phyloP scores from a whole-genome alignment of 352 stramenopile species.

The Globisporangium cederbergense region DNA sequence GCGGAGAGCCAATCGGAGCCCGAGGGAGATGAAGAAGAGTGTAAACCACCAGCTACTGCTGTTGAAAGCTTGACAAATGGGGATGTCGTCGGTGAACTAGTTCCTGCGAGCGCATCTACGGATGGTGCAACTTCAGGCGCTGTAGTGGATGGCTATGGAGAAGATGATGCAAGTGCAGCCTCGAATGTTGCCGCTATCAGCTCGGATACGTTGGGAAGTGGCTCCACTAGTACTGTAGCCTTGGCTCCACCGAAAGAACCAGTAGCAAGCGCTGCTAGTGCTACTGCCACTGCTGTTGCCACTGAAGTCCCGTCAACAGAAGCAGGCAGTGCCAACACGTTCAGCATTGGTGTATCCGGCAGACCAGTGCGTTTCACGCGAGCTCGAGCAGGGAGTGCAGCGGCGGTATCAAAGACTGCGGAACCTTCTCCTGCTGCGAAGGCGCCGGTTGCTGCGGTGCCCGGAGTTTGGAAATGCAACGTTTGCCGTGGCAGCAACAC shows the following conservation, averaged over 20 bases:
- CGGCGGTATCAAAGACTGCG: constrained; percentile 11
- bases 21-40: constrained; percentile 21
- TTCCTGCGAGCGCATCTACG: neutral
- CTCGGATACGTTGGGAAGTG: neutral
- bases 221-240: neutral
- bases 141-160: neutral
- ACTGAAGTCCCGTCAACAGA: neutral
- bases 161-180: neutral
- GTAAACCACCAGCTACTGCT: constrained; percentile 2
- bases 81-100: neutral
- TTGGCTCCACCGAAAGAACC: neutral
- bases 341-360: constrained; percentile 13
- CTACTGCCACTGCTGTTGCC: neutral
- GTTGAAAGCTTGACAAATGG: constrained; percentile 12
- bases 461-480: constrained; percentile 48
- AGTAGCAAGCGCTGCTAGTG: neutral
- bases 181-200: neutral
- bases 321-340: constrained; percentile 12
- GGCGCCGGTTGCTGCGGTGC: neutral
- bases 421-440: neutral
- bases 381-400: constrained; percentile 11
- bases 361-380: neutral
- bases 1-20: constrained; percentile 34
- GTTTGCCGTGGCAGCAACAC: constrained; percentile 53
- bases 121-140: neutral